Conservation (phyloP, 495 filamentous ascomycete species). For the Penicillium crystallinum region DNA sequence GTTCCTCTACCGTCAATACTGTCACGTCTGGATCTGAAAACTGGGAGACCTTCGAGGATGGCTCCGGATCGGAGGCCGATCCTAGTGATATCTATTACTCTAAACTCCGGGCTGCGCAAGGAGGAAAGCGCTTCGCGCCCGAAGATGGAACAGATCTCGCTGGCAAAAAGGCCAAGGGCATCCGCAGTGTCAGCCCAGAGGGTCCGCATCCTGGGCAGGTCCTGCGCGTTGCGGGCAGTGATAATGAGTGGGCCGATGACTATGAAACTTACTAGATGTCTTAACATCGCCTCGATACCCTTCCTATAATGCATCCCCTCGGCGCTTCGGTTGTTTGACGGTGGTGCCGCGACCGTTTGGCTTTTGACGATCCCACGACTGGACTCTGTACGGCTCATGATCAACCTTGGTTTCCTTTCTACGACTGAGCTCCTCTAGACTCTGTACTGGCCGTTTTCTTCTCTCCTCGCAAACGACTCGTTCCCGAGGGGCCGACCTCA, state of each 20-base stretch:
- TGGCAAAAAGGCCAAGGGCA: slow-evolving; percentile 51
- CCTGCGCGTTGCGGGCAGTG: slow-evolving; percentile 42
- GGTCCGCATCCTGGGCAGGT: slow-evolving; percentile 36
- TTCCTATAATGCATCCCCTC: slow-evolving; percentile 1
- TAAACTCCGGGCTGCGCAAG: slow-evolving; percentile 61
- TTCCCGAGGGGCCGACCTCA: slow-evolving; percentile 3
- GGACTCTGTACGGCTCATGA: slow-evolving; percentile 23
- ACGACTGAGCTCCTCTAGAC: slow-evolving; percentile 17
- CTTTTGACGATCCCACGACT: slow-evolving; percentile 24
- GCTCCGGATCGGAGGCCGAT: slow-evolving; percentile 68
- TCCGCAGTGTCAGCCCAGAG: slow-evolving; percentile 44
- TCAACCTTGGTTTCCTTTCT: slow-evolving; percentile 16
- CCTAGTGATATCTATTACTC: slow-evolving; percentile 71
- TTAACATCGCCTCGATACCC: neutral
- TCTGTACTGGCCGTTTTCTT: slow-evolving; percentile 12
- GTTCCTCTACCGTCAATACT: slow-evolving; percentile 58
- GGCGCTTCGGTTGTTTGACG: slow-evolving; percentile 16
- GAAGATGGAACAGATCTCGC: slow-evolving; percentile 48
- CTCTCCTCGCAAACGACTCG: slow-evolving; percentile 6
- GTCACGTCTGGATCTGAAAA: slow-evolving; percentile 79
- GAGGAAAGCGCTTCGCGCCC: slow-evolving; percentile 54
- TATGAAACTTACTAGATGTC: slow-evolving; percentile 38
- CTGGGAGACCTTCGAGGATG: slow-evolving; percentile 89
- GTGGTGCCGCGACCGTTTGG: slow-evolving; percentile 20
- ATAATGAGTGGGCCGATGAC: slow-evolving; percentile 48